A percentile compares a stretch with the other conserved stretches of the same genome.
These are phyloP conservation scores for Withania somnifera DNA, from an alignment of 305 asterid species.

Conservation along the genomic window DNA sequence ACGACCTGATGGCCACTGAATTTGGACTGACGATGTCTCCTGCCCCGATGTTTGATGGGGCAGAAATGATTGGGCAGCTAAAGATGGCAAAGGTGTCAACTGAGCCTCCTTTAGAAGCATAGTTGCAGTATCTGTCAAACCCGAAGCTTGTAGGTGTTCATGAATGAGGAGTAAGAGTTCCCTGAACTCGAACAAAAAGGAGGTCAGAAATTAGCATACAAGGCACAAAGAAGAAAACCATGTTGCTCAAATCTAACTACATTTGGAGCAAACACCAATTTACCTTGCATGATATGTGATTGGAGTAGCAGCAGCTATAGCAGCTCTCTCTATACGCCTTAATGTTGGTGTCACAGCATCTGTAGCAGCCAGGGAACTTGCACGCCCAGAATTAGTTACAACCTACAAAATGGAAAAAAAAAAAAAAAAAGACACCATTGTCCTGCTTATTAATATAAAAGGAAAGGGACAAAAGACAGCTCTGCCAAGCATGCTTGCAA, in stretches of 20 bases:
- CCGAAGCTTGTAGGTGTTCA: conserved; percentile 96
- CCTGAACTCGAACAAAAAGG: conserved; percentile 32
- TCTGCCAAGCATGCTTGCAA: not conserved
- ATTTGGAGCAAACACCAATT: conserved; percentile 7
- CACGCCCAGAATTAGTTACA: conserved; percentile 97
- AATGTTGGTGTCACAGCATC: conserved; percentile 97
- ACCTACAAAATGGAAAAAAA: conserved; percentile 62
- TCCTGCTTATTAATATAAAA: not conserved
- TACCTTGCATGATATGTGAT: conserved; percentile 93
- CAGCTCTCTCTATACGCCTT: conserved; percentile 99
- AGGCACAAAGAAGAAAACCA: conserved; percentile 2
- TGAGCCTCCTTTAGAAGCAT: conserved; percentile 83
- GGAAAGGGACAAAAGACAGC: not conserved
- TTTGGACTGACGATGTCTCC: conserved; percentile 55
- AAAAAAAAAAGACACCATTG: not conserved
- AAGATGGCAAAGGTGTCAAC: conserved; percentile 80
- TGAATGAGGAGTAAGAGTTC: conserved; percentile 88
- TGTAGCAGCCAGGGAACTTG: conserved; percentile 90
- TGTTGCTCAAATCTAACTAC: not conserved
- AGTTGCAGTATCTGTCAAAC: conserved; percentile 62
- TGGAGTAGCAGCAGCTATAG: conserved; percentile 99
- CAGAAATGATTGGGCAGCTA: conserved; percentile 80
- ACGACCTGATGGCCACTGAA: conserved; percentile 93
- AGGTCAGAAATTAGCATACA: not conserved
- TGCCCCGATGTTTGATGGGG: conserved; percentile 60